Percentiles rank a stretch among this genome's conserved stretches.
These are phyloP conservation scores for Wickerhamomyces queroliae DNA, from an alignment of 805 yeast species.

Conservation along the genomic window DNA sequence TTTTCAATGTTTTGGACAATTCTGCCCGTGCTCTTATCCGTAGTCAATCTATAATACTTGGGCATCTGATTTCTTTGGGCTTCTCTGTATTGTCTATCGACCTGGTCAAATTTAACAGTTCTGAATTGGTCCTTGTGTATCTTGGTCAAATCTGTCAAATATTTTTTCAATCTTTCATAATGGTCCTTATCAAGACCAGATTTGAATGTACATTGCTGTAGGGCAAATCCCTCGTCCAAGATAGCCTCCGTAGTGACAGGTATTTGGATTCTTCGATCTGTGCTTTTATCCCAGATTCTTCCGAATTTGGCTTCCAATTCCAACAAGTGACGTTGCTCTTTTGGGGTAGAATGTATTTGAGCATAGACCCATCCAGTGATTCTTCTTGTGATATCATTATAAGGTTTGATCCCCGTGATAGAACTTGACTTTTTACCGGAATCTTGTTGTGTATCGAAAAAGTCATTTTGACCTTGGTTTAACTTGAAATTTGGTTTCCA, in stretches of 20 bases:
- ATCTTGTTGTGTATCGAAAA: not conserved
- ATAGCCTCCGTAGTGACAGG: conserved; percentile 69
- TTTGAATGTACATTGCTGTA: conserved; percentile 53
- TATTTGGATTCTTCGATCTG: conserved; percentile 56
- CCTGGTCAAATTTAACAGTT: conserved; percentile 52
- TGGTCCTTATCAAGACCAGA: conserved; percentile 62
- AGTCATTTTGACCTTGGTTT: conserved; percentile 11
- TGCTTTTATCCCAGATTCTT: conserved; percentile 54
- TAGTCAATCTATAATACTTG: conserved; percentile 56
- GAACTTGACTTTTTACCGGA: conserved; percentile 27
- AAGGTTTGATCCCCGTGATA: conserved; percentile 69
- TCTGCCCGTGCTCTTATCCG: conserved; percentile 64
- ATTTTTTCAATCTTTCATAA: conserved; percentile 50
- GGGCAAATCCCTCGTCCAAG: conserved; percentile 41
- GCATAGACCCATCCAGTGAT: conserved; percentile 90
- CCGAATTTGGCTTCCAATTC: conserved; percentile 79
- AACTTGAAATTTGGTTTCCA: conserved; percentile 45
- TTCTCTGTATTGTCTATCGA: conserved; percentile 59
- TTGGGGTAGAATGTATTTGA: conserved; percentile 60
- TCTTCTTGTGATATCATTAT: conserved; percentile 74
- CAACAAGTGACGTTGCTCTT: conserved; percentile 43
- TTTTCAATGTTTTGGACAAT: conserved; percentile 66
- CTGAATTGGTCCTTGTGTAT: conserved; percentile 49
- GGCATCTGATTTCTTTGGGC: conserved; percentile 63
- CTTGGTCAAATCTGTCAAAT: conserved; percentile 48